phyloP scores from a whole-genome alignment of 768 basidiomycete species.

The Collybia nuda region DNA sequence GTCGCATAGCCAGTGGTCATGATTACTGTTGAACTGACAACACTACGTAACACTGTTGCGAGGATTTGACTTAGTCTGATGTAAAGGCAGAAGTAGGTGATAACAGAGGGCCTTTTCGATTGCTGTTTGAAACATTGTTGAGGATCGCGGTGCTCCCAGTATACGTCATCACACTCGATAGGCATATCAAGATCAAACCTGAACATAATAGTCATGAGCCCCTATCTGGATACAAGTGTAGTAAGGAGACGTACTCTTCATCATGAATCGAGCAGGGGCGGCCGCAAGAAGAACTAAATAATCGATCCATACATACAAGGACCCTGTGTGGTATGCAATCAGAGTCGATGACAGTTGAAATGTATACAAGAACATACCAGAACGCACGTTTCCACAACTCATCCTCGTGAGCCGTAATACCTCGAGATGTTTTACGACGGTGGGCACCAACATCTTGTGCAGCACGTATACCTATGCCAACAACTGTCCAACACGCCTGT shows the following conservation, averaged over 20 bases:
- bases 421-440: slow-evolving; percentile 31
- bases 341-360: slow-evolving; percentile 12
- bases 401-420: slow-evolving; percentile 49
- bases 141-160: slow-evolving; percentile 65
- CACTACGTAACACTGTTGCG: slow-evolving; percentile 63
- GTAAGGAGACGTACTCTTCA: slow-evolving; percentile 57
- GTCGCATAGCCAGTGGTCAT: neutral
- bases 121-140: slow-evolving; percentile 70
- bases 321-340: slow-evolving; percentile 36
- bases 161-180: slow-evolving; percentile 69
- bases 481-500: slow-evolving; percentile 66
- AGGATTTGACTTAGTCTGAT: slow-evolving; percentile 64
- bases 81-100: slow-evolving; percentile 55
- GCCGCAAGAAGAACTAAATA: slow-evolving; percentile 55
- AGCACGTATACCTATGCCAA: slow-evolving; percentile 71
- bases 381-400: slow-evolving; percentile 77
- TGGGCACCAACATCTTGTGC: slow-evolving; percentile 83
- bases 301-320: slow-evolving; percentile 51
- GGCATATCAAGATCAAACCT: slow-evolving; percentile 77
- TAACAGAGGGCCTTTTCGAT: slow-evolving; percentile 50
- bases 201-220: neutral
- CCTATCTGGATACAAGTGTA: neutral
- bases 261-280: slow-evolving; percentile 78
- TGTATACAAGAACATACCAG: slow-evolving; percentile 36
- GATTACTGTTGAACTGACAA: slow-evolving; percentile 39